Evolutionary conservation across 2,329 filamentous ascomycete genomes (phyloP).

Genomic region (Ophiostoma perfectum): DNA sequence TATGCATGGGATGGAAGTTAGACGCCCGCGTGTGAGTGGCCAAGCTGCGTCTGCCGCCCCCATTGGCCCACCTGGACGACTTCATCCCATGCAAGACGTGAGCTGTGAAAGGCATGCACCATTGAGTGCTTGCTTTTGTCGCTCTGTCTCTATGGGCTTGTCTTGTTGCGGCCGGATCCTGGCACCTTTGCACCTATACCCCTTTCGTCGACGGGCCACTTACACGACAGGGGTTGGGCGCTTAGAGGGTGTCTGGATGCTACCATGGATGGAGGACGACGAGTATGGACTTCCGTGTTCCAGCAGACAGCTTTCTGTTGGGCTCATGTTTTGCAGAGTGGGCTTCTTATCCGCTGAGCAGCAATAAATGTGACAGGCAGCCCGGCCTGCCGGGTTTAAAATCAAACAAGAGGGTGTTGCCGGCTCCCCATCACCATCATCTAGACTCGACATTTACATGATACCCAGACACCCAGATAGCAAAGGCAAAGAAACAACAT

Average conservation of each 20-base stretch:
- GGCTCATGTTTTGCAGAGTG: neutral
- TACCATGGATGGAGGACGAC: neutral
- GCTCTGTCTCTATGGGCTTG: too few relatives aligned
- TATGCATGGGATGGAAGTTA: slow-evolving; percentile 15
- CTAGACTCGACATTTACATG: too few relatives aligned
- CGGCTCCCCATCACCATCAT: too few relatives aligned
- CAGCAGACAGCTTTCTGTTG: neutral
- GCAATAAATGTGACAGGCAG: too few relatives aligned
- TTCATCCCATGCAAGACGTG: neutral
- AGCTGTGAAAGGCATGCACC: neutral
- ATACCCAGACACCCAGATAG: too few relatives aligned
- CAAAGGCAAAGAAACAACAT: too few relatives aligned
- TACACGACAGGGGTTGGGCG: slow-evolving; percentile 23
- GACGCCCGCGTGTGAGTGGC: slow-evolving; percentile 25
- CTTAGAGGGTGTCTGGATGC: slow-evolving; percentile 13
- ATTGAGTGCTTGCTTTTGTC: neutral
- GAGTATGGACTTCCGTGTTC: neutral
- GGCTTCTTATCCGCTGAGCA: neutral
- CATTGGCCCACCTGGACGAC: slow-evolving; percentile 18
- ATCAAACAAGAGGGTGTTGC: neutral
- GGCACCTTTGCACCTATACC: neutral
- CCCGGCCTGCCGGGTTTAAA: neutral
- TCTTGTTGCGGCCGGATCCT: too few relatives aligned
- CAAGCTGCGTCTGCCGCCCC: slow-evolving; percentile 10
- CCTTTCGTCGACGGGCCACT: neutral